Conservation (phyloP, 2,329 filamentous ascomycete species). For the Cadophora sp. region DNA sequence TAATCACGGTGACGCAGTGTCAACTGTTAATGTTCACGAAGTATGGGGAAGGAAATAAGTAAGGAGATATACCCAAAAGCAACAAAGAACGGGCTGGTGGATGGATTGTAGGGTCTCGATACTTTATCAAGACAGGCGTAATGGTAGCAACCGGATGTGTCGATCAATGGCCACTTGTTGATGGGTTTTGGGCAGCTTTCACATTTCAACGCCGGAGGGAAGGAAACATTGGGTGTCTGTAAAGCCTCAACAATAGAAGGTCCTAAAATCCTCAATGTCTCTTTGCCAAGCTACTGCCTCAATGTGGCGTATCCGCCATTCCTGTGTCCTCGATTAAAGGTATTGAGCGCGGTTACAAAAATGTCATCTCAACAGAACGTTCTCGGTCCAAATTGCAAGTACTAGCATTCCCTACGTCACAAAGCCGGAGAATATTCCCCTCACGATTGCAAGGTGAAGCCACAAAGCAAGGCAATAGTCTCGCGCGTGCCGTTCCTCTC, state of each 20-base stretch:
- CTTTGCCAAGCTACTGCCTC: background rate
- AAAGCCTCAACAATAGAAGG: constrained; percentile 32
- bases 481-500: background rate
- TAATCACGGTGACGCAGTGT: constrained; percentile 33
- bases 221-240: constrained; percentile 22
- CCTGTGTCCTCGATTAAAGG: background rate
- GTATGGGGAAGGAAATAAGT: constrained; percentile 13
- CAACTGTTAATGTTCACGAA: constrained; percentile 35
- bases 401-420: background rate
- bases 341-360: background rate
- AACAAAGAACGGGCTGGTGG: constrained; percentile 25
- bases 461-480: background rate
- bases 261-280: constrained; percentile 11
- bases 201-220: constrained; percentile 21
- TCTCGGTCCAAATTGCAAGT: background rate
- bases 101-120: constrained; percentile 21
- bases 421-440: constrained; percentile 5
- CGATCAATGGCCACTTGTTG: constrained; percentile 32
- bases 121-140: constrained; percentile 25
- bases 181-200: constrained; percentile 23
- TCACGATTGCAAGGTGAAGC: background rate
- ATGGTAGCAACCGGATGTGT: constrained; percentile 30
- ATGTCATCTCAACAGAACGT: background rate
- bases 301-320: background rate
- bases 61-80: constrained; percentile 35